Conservation (phyloP, 164 flowering plant genomes). For the Kalanchoe fedtschenkoi region DNA sequence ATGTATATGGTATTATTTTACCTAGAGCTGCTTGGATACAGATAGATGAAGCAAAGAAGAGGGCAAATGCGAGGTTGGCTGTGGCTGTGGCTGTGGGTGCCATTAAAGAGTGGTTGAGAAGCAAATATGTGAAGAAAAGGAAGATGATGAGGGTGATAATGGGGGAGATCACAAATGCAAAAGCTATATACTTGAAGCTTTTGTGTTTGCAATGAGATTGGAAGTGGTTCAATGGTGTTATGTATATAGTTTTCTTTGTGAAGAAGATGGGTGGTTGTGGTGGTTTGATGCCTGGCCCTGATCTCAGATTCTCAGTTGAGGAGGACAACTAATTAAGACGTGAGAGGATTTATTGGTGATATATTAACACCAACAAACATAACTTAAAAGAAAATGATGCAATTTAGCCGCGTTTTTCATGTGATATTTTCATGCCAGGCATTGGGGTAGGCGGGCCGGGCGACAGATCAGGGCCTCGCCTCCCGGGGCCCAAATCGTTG, state of each 20-base stretch:
- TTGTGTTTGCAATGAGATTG: neutral
- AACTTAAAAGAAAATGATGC: too few relatives aligned
- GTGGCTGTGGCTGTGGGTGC: neutral
- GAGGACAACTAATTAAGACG: neutral
- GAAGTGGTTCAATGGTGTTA: neutral
- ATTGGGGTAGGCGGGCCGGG: too few relatives aligned
- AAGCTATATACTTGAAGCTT: neutral
- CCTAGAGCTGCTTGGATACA: neutral
- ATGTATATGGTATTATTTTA: neutral
- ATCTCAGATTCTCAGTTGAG: neutral
- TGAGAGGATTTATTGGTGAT: too few relatives aligned
- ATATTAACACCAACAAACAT: too few relatives aligned
- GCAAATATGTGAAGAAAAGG: neutral
- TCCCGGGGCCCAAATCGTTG: too few relatives aligned
- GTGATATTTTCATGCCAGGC: too few relatives aligned
- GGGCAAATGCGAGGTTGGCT: neutral
- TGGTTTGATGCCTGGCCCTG: slow-evolving; percentile 2
- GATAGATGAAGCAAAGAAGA: neutral
- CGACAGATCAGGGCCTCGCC: too few relatives aligned
- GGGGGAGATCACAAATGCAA: neutral
- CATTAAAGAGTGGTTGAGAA: neutral
- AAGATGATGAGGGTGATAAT: too few relatives aligned
- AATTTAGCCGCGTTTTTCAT: too few relatives aligned
- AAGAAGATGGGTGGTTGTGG: neutral
- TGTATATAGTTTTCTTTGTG: neutral